A percentile compares a stretch with the other conserved stretches of the same genome.
These are phyloP conservation scores for Aspergillus cejpii DNA, from an alignment of 2,329 filamentous ascomycete species.

Conservation along the genomic window DNA sequence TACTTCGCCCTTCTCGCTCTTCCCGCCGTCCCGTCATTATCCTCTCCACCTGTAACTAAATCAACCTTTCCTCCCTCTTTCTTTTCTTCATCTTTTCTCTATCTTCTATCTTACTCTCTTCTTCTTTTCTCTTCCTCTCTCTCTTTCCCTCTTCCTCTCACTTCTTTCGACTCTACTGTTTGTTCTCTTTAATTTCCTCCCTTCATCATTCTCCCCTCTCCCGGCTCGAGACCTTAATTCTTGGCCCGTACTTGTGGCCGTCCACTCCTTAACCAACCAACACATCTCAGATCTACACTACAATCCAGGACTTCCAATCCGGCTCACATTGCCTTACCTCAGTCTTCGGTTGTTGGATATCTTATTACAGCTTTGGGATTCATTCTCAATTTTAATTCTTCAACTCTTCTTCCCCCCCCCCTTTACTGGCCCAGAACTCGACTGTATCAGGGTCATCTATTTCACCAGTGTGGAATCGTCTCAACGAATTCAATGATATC, in stretches of 20 bases:
- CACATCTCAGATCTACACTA: conserved; percentile 7
- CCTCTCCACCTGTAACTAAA: conserved; percentile 7
- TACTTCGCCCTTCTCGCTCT: conserved; percentile 13
- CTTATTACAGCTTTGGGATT: not conserved
- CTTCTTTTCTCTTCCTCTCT: conserved; percentile 10
- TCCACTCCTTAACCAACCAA: conserved; percentile 32
- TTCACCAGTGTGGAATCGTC: conserved; percentile 1
- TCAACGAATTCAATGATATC: conserved; percentile 17
- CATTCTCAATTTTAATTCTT: not conserved
- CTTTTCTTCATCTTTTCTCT: conserved; percentile 14
- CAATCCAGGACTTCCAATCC: conserved; percentile 1
- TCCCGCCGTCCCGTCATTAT: conserved; percentile 13
- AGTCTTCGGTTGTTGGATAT: conserved; percentile 1
- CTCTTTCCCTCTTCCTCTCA: conserved; percentile 9
- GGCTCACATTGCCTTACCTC: conserved; percentile 3
- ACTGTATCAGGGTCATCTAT: not conserved
- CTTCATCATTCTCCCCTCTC: conserved; percentile 9
- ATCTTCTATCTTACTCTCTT: conserved; percentile 11
- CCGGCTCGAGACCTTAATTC: conserved; percentile 8
- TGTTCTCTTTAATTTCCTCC: conserved; percentile 8
- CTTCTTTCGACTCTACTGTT: conserved; percentile 5
- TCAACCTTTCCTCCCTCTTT: conserved; percentile 10
- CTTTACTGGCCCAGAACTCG: not conserved
- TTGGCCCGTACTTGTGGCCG: conserved; percentile 32
- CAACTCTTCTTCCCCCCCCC: not conserved